Evolutionary conservation across 2,329 filamentous ascomycete genomes (phyloP).

Genomic region (Chalaropsis ovoidea): DNA sequence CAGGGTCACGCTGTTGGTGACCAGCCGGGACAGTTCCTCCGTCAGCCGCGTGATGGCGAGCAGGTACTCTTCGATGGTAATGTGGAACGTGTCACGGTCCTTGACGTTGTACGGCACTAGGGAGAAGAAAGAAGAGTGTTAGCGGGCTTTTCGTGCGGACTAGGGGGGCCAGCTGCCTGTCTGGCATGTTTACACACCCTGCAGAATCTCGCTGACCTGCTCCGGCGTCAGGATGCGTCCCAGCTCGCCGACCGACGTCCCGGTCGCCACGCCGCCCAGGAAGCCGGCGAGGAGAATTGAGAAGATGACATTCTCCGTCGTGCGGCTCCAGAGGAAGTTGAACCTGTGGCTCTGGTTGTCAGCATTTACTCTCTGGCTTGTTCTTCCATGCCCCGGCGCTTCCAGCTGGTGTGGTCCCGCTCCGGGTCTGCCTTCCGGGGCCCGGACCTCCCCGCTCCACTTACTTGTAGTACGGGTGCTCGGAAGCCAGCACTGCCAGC

Average conservation of each 20-base stretch:
- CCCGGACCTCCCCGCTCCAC: constrained; percentile 22
- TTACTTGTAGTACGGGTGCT: constrained; percentile 93
- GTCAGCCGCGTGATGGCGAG: constrained; percentile 77
- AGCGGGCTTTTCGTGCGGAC: not conserved
- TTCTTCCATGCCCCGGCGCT: too few relatives aligned
- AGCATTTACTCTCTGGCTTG: not conserved
- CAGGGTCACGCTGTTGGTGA: constrained; percentile 87
- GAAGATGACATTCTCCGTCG: constrained; percentile 67
- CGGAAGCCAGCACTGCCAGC: constrained; percentile 63
- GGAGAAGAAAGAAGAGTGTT: not conserved
- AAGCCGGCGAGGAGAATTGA: constrained; percentile 54
- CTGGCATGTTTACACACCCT: constrained; percentile 42
- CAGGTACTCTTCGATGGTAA: constrained; percentile 95
- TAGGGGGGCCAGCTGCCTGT: not conserved
- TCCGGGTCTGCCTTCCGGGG: too few relatives aligned
- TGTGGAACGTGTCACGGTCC: constrained; percentile 79
- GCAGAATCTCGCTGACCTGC: constrained; percentile 68
- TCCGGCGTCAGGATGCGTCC: constrained; percentile 75
- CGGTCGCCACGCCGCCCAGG: constrained; percentile 60
- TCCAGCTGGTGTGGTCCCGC: too few relatives aligned
- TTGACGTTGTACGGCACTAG: constrained; percentile 85
- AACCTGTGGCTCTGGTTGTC: constrained; percentile 41
- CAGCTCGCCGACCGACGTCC: constrained; percentile 43
- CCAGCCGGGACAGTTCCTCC: constrained; percentile 81
- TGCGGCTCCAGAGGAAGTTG: constrained; percentile 75